Evolutionary conservation across 176 grass and related monocot genomes (phyloP).

Genomic region (Raddia distichophylla): DNA sequence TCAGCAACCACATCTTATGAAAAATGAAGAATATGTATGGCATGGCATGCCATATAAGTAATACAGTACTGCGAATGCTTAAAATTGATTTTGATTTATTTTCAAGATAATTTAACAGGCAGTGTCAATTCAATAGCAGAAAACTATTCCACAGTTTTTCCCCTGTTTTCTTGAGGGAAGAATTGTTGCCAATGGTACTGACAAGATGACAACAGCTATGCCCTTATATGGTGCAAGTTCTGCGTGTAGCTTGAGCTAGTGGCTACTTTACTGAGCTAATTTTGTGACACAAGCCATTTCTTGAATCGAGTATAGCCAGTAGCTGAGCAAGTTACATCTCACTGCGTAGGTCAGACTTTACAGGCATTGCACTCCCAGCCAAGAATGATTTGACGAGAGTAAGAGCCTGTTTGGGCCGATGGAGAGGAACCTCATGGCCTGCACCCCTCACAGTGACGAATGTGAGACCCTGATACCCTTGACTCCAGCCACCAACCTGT

Average conservation of each 20-base stretch:
- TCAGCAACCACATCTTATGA: background rate
- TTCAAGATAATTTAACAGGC: conserved; percentile 12
- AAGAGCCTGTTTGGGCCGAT: conserved; percentile 83
- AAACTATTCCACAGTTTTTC: conserved; percentile 8
- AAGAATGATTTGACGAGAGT: conserved; percentile 84
- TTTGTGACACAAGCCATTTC: background rate
- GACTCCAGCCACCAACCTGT: conserved; percentile 95
- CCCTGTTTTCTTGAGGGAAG: conserved; percentile 12
- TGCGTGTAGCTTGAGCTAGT: background rate
- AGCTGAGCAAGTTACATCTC: conserved; percentile 45
- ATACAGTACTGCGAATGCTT: conserved; percentile 3
- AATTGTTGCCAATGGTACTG: conserved; percentile 17
- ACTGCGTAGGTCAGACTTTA: conserved; percentile 40
- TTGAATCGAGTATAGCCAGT: background rate
- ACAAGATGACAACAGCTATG: conserved; percentile 22
- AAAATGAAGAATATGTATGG: background rate
- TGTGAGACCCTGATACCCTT: conserved; percentile 82
- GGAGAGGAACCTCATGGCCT: conserved; percentile 90
- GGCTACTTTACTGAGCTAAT: background rate
- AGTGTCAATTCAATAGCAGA: background rate
- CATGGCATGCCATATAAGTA: background rate
- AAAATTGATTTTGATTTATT: background rate
- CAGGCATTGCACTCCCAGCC: conserved; percentile 79
- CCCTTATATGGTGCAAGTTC: background rate
- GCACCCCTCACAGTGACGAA: conserved; percentile 91